Percentiles rank a stretch among this genome's conserved stretches.
Conservation (phyloP, 371 early-diverging fungal species). For the Aphelidium insulamus region DNA sequence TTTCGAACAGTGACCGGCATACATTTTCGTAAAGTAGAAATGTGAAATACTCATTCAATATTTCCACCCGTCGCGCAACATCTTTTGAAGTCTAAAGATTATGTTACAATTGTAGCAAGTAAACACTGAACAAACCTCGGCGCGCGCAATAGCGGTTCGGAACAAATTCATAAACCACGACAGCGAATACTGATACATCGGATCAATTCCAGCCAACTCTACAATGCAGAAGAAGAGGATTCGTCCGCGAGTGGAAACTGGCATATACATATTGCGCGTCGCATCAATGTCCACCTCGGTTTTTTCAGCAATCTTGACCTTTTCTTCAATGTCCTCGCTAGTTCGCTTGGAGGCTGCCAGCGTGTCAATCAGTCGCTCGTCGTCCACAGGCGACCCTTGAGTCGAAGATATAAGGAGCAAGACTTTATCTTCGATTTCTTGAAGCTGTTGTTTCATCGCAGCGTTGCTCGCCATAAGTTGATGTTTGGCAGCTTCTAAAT, state of each 20-base stretch:
- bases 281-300: slow-evolving; percentile 31
- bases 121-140: no score
- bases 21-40: slow-evolving; percentile 28
- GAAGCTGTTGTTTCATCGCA: slow-evolving; percentile 29
- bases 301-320: slow-evolving; percentile 25
- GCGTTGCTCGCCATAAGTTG: slow-evolving; percentile 26
- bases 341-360: slow-evolving; percentile 31
- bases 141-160: slow-evolving; percentile 16
- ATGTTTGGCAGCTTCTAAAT: slow-evolving; percentile 31
- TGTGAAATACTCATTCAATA: slow-evolving; percentile 31
- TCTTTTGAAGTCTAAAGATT: slow-evolving; percentile 21
- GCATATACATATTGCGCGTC: slow-evolving; percentile 22
- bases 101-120: no score
- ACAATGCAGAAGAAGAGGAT: slow-evolving; percentile 36
- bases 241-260: slow-evolving; percentile 25
- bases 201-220: slow-evolving; percentile 27
- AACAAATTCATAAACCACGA: slow-evolving; percentile 37
- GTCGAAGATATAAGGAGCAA: slow-evolving; percentile 29
- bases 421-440: slow-evolving; percentile 36
- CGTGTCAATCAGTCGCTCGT: slow-evolving; percentile 33
- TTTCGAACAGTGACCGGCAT: slow-evolving; percentile 28
- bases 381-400: slow-evolving; percentile 34
- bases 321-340: slow-evolving; percentile 25
- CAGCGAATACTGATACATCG: slow-evolving; percentile 36
- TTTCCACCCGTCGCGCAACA: slow-evolving; percentile 16